Evolutionary conservation across 2,329 filamentous ascomycete species (phyloP).

Genomic region (Cercospora nicotianae): DNA sequence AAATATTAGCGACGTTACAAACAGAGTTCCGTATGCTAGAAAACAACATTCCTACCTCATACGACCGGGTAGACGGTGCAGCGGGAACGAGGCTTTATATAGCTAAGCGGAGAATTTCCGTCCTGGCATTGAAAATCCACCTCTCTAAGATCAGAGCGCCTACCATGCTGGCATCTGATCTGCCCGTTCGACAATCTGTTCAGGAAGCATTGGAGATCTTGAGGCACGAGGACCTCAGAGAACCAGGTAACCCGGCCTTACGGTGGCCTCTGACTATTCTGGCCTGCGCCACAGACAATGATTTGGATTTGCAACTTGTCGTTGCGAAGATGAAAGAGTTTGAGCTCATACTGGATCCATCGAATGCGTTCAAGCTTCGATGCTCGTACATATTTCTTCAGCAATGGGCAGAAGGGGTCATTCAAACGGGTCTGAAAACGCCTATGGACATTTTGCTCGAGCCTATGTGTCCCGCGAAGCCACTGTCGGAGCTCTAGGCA

Average conservation of each 20-base stretch:
- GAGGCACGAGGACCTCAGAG: constrained; percentile 13
- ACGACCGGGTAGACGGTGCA: not conserved
- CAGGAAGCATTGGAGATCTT: constrained; percentile 8
- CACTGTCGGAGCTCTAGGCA: not conserved
- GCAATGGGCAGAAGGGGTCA: not conserved
- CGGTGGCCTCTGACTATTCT: constrained; percentile 25
- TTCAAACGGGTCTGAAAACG: not conserved
- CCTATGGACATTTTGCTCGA: not conserved
- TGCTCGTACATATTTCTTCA: not conserved
- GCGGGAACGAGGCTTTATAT: constrained; percentile 13
- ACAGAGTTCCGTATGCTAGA: constrained; percentile 7
- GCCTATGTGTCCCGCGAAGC: not conserved
- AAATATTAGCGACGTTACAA: constrained; percentile 8
- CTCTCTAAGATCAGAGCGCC: constrained; percentile 18
- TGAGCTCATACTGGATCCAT: constrained; percentile 17
- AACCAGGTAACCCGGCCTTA: constrained; percentile 21
- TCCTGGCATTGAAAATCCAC: constrained; percentile 18
- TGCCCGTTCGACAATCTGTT: constrained; percentile 3
- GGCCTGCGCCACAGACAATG: constrained; percentile 16
- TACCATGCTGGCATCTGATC: not conserved
- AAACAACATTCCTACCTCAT: constrained; percentile 9
- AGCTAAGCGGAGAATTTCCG: constrained; percentile 19
- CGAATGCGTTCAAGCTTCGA: constrained; percentile 16
- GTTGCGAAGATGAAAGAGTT: constrained; percentile 17
- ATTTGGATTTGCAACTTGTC: constrained; percentile 17